These are phyloP conservation scores for Flaveria brownii DNA, from an alignment of 129 eudicot species.

Conservation along the genomic window DNA sequence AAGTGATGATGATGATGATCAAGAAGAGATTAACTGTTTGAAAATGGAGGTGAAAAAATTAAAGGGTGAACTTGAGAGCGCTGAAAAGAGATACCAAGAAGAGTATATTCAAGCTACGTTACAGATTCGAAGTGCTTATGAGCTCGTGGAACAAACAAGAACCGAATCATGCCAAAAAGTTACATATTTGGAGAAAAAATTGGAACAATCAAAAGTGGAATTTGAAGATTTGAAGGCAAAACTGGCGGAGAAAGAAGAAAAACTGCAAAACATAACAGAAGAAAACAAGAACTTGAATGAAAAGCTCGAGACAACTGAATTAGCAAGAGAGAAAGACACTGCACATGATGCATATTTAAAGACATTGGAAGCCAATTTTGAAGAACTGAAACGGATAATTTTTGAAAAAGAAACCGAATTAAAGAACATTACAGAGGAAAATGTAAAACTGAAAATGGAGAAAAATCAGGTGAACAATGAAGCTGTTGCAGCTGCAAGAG, in stretches of 20 bases:
- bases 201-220: slow-evolving; percentile 44
- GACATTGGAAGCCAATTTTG: slow-evolving; percentile 44
- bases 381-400: slow-evolving; percentile 45
- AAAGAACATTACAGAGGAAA: slow-evolving; percentile 58
- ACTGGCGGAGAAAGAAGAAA: slow-evolving; percentile 46
- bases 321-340: slow-evolving; percentile 30
- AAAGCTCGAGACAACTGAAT: slow-evolving; percentile 36
- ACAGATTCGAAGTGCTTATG: slow-evolving; percentile 79
- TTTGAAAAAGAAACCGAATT: slow-evolving; percentile 51
- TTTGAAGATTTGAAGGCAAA: slow-evolving; percentile 60
- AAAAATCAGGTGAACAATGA: slow-evolving; percentile 45
- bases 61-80: slow-evolving; percentile 57
- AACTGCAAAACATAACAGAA: slow-evolving; percentile 36
- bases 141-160: slow-evolving; percentile 62
- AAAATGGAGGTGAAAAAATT: slow-evolving; percentile 54
- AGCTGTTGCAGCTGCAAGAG: slow-evolving; percentile 45
- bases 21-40: slow-evolving; percentile 40
- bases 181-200: slow-evolving; percentile 46
- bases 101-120: slow-evolving; percentile 70
- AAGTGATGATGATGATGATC: slow-evolving; percentile 23
- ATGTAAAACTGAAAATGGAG: slow-evolving; percentile 56
- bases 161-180: slow-evolving; percentile 51
- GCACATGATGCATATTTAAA: slow-evolving; percentile 42
- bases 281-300: slow-evolving; percentile 44
- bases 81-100: slow-evolving; percentile 72